Evolutionary conservation across 352 stramenopile species (phyloP).

Genomic region (Phytophthora syringae): DNA sequence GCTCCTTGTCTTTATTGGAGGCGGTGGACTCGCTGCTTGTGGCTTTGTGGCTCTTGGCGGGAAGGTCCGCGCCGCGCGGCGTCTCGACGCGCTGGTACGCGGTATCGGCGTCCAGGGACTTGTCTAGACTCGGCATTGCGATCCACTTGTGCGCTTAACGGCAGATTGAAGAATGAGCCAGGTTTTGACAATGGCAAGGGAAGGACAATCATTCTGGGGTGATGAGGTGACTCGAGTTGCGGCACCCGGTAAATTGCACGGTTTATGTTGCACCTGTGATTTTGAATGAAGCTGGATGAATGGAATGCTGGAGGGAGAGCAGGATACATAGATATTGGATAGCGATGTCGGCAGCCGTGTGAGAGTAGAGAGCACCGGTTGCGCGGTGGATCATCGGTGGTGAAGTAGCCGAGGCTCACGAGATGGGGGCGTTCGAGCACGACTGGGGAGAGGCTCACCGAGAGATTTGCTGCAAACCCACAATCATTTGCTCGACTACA

Average conservation of each 20-base stretch:
- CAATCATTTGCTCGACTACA: too few relatives aligned
- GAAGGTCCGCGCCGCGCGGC: constrained; percentile 1
- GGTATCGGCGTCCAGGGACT: neutral
- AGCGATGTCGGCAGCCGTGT: too few relatives aligned
- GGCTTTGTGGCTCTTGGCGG: neutral
- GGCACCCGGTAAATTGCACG: neutral
- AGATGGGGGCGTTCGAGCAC: neutral
- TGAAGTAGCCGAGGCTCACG: neutral
- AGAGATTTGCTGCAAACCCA: neutral
- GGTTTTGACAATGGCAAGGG: neutral
- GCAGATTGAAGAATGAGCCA: constrained; percentile 11
- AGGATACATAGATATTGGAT: neutral
- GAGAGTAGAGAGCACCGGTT: too few relatives aligned
- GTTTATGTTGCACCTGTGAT: constrained; percentile 8
- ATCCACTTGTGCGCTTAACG: neutral
- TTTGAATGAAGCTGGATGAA: neutral
- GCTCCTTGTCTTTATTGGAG: too few relatives aligned
- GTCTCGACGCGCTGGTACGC: constrained; percentile 21
- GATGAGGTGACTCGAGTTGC: neutral
- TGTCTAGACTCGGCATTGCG: constrained; percentile 13
- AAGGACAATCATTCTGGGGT: constrained; percentile 6
- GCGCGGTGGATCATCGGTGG: neutral
- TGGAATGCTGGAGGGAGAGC: neutral
- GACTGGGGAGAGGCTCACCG: neutral
- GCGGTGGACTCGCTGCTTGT: too few relatives aligned